phyloP scores from a whole-genome alignment of 352 stramenopile species.

The Globisporangium rhizosaccharum region DNA sequence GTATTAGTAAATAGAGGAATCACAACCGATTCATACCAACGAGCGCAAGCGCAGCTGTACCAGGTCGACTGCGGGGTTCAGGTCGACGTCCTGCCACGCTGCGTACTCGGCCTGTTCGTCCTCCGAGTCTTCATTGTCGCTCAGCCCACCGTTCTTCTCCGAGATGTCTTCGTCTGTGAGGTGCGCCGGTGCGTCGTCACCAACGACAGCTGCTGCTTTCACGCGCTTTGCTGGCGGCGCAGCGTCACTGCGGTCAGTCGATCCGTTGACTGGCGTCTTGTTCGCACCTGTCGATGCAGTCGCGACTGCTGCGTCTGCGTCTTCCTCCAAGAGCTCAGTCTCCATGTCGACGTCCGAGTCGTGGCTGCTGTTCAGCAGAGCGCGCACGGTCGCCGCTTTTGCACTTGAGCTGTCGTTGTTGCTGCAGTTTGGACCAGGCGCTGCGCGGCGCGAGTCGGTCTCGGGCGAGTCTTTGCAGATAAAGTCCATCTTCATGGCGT shows the following conservation, averaged over 20 bases:
- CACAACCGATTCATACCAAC: neutral
- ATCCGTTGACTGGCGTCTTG: slow-evolving; percentile 5
- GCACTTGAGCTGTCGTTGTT: neutral
- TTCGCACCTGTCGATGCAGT: neutral
- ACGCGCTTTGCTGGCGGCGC: neutral
- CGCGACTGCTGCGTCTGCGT: slow-evolving; percentile 18
- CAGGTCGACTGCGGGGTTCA: slow-evolving; percentile 78
- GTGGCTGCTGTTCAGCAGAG: slow-evolving; percentile 30
- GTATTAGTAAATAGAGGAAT: neutral
- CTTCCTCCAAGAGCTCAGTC: slow-evolving; percentile 9
- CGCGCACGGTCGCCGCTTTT: slow-evolving; percentile 24
- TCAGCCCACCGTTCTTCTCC: slow-evolving; percentile 35
- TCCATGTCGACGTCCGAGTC: slow-evolving; percentile 31
- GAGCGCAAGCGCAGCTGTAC: slow-evolving; percentile 20
- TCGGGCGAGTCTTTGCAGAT: slow-evolving; percentile 60
- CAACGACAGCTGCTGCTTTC: neutral
- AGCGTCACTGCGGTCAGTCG: neutral
- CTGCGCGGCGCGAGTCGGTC: slow-evolving; percentile 1
- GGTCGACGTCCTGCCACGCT: slow-evolving; percentile 73
- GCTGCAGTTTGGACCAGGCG: slow-evolving; percentile 1
- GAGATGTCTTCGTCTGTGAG: slow-evolving; percentile 27
- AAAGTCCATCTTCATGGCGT: slow-evolving; percentile 81
- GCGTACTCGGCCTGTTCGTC: slow-evolving; percentile 75
- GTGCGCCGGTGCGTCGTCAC: slow-evolving; percentile 16
- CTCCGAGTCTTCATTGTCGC: slow-evolving; percentile 80